Evolutionary conservation across 1,284 basidiomycete genomes (phyloP), one percentile per base, ranked within the genome.

Genomic region (Cryptococcus sp.): DNA sequence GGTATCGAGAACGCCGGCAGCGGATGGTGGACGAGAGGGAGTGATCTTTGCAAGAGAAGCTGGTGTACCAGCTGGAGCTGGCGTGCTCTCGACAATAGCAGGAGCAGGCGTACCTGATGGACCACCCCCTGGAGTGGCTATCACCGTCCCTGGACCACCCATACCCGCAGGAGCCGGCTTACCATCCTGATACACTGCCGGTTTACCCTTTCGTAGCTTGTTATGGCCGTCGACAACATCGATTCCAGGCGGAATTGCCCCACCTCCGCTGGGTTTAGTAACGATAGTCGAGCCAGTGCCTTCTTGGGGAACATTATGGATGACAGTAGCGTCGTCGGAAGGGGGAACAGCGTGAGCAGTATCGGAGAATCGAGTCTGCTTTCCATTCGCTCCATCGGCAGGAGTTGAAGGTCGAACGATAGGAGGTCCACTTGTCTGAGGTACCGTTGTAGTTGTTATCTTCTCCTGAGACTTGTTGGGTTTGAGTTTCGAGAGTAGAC

Each of bases 281-380:
- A 48, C 11, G 4, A 23, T 22, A 23, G 43, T n/a, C n/a, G 5
- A 34, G 47, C 36, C 36, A 14, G 36, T 7, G 14, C 41, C 23
- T 4, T 24, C 41, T 43, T 43, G 21, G 23, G 41, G 41, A 22
- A 43, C 41, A 21, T 43, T 43, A 19, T 19, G 21, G 7, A 43
- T 21, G 41, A 43, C 57, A 46, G 50, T 47, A 14, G 14, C n/a
- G 22, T 24, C 52, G 22, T 24, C 37, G 2, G 21, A 18, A 16
- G 53, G 45, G 13, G 41, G 50, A 21, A 53, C 36, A 19, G 51
- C 41, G 25, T 62, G 54, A 7, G 51, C 53, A 13, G 62, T 62
- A 55, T 65, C 63, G 21, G 64, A 60, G 51, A 68, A 64, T 22
- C 64, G 31, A 14, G 62, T 69, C 25, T 59, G 44, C 40, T 61